Conservation (phyloP, 2,329 filamentous ascomycete genomes). For the Davidsoniella virescens region DNA sequence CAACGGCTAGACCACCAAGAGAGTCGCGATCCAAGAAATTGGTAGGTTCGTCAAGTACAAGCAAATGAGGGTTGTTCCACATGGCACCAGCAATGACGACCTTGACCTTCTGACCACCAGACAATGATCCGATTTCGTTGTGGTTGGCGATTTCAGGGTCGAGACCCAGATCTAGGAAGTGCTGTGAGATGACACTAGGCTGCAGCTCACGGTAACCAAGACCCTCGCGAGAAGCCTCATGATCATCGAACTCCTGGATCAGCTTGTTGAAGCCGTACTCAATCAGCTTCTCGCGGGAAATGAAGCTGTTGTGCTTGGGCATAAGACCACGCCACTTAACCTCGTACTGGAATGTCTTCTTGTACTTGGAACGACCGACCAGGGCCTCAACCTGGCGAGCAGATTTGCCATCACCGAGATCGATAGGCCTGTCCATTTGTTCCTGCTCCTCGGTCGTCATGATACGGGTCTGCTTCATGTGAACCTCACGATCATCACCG, state of each 20-base stretch:
- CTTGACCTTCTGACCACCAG: conserved; percentile 97
- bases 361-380: conserved; percentile 94
- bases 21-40: conserved; percentile 99
- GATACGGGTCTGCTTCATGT: conserved; percentile 92
- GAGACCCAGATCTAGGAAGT: conserved; percentile 91
- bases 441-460: conserved; percentile 69
- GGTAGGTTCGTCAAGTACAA: conserved; percentile 95
- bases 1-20: conserved; percentile 88
- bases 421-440: conserved; percentile 83
- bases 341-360: conserved; percentile 98
- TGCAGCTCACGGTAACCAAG: conserved; percentile 89
- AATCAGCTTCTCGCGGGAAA: conserved; percentile 80
- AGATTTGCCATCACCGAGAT: conserved; percentile 69
- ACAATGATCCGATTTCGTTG: conserved; percentile 92
- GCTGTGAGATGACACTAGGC: conserved; percentile 87
- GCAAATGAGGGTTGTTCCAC: conserved; percentile 97
- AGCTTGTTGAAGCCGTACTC: conserved; percentile 83
- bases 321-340: conserved; percentile 83
- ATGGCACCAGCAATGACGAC: conserved; percentile 90
- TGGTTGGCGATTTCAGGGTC: conserved; percentile 98
- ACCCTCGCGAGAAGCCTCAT: conserved; percentile 96
- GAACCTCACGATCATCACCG: conserved; percentile 89
- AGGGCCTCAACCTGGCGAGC: conserved; percentile 66
- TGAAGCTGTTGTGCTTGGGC: conserved; percentile 83
- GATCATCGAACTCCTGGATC: conserved; percentile 95